Conservation (phyloP, 352 stramenopile species). For the Globisporangium parvum region DNA sequence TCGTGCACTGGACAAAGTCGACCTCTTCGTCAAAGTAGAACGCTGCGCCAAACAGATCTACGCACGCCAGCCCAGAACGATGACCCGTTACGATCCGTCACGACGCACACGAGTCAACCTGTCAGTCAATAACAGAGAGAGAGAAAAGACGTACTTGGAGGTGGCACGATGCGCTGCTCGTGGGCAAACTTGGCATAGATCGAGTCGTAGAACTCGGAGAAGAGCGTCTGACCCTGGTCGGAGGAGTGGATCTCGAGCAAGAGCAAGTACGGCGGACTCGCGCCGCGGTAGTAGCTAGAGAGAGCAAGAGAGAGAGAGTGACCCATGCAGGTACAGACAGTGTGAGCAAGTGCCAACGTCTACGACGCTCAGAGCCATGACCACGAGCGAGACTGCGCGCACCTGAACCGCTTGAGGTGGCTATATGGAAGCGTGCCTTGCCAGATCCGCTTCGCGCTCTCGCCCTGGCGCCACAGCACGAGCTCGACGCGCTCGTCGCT, state of each 20-base stretch:
- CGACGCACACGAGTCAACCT: no score
- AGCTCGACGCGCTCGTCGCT: slow-evolving; percentile 20
- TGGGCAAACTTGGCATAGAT: slow-evolving; percentile 41
- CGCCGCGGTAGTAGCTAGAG: slow-evolving; percentile 22
- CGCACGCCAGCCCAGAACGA: background rate
- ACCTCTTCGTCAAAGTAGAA: slow-evolving; percentile 64
- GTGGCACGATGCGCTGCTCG: slow-evolving; percentile 13
- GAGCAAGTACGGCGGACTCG: slow-evolving; percentile 39
- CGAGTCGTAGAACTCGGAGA: slow-evolving; percentile 52
- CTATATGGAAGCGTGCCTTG: slow-evolving; percentile 27
- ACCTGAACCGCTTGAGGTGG: slow-evolving; percentile 41
- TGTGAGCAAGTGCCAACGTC: no score
- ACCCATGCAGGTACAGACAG: no score
- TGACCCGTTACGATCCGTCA: no score
- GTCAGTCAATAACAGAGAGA: background rate
- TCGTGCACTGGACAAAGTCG: slow-evolving; percentile 57
- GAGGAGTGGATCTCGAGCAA: slow-evolving; percentile 38
- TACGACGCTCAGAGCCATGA: no score
- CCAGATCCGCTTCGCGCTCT: slow-evolving; percentile 16
- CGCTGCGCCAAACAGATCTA: slow-evolving; percentile 55
- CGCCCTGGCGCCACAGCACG: slow-evolving; percentile 22
- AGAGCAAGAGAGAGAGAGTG: background rate
- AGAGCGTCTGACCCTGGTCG: slow-evolving; percentile 19
- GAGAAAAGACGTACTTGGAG: slow-evolving; percentile 25
- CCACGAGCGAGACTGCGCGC: slow-evolving; percentile 1